phyloP scores from a whole-genome alignment of 225 moss, liverwort and hornwort genomes.

The Asterella californica region DNA sequence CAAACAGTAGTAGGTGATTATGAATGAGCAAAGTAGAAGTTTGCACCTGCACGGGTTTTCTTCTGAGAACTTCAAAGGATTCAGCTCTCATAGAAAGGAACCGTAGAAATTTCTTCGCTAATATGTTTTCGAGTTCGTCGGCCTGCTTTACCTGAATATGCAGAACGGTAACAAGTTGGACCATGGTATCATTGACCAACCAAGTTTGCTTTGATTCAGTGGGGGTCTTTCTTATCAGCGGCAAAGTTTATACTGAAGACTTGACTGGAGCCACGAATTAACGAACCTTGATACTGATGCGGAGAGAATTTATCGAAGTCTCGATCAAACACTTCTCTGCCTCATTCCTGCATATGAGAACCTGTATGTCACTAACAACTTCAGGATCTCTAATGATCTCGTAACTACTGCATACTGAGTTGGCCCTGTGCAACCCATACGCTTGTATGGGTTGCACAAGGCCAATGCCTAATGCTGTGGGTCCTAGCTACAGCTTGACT shows the following conservation, averaged over 20 bases:
- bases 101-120: constrained; percentile 86
- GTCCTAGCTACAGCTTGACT: neutral
- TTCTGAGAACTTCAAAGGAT: constrained; percentile 92
- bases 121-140: constrained; percentile 92
- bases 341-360: constrained; percentile 97
- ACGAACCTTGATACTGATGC: constrained; percentile 90
- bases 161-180: neutral
- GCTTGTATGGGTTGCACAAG: neutral
- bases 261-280: neutral
- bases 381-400: neutral
- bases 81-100: constrained; percentile 98
- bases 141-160: constrained; percentile 87
- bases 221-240: neutral
- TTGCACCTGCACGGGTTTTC: constrained; percentile 93
- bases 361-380: constrained; percentile 42
- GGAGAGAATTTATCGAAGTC: constrained; percentile 83
- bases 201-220: neutral
- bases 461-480: neutral
- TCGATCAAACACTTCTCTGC: constrained; percentile 99
- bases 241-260: neutral
- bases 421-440: neutral
- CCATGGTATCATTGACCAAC: neutral
- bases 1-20: neutral
- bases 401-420: neutral
- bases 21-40: neutral